A percentile compares a stretch with the other conserved stretches of the same genome.
Conservation (phyloP, 2,329 filamentous ascomycete genomes). For the Aspergillus sp. region DNA sequence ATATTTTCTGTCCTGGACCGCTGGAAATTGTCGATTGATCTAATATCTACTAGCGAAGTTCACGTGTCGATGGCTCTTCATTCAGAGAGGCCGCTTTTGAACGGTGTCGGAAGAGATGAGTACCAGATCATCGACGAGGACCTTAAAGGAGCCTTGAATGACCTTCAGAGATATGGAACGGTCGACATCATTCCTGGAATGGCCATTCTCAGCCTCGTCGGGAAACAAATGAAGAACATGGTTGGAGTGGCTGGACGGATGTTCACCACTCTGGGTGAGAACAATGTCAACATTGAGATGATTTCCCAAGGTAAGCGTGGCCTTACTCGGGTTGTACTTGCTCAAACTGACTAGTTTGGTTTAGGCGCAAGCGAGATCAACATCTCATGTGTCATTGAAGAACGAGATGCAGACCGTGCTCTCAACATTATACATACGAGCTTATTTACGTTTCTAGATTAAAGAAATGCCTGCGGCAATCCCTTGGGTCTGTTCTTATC, state of each 20-base stretch:
- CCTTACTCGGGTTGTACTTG: conserved; percentile 5
- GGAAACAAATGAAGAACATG: conserved; percentile 98
- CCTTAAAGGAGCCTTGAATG: conserved; percentile 63
- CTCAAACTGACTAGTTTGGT: conserved; percentile 10
- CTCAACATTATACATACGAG: conserved; percentile 97
- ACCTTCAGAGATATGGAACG: conserved; percentile 78
- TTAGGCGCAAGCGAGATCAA: conserved; percentile 97
- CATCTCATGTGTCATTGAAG: conserved; percentile 96
- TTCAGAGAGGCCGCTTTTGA: conserved; percentile 62
- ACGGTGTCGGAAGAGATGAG: conserved; percentile 48
- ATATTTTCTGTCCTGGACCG: conserved; percentile 90
- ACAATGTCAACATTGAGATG: conserved; percentile 98
- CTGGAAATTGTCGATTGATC: conserved; percentile 84
- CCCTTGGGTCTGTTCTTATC: neutral
- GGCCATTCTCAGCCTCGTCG: conserved; percentile 93
- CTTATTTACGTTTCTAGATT: conserved; percentile 93
- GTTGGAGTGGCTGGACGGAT: conserved; percentile 87
- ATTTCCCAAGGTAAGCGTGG: conserved; percentile 83
- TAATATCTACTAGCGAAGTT: conserved; percentile 95
- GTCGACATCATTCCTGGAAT: conserved; percentile 89
- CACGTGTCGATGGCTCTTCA: conserved; percentile 98
- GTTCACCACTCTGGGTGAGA: conserved; percentile 91
- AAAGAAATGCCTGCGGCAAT: conserved; percentile 11
- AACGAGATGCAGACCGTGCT: conserved; percentile 83
- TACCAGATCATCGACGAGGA: conserved; percentile 62